Conservation (phyloP, 2,329 filamentous ascomycete genomes). For the Dothiorella sarmentorum region DNA sequence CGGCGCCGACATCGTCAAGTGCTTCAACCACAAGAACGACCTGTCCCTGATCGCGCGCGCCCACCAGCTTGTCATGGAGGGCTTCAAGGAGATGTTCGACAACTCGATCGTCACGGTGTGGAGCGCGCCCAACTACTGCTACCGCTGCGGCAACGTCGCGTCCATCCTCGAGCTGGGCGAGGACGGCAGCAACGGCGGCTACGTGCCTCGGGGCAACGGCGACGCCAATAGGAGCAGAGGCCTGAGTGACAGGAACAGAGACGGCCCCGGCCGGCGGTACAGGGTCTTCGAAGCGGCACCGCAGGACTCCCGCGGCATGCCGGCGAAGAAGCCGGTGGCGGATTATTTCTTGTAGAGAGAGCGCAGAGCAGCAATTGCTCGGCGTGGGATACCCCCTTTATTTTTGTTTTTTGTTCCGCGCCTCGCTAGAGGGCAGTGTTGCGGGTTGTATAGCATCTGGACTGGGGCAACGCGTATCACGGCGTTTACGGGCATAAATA, state of each 20-base stretch:
- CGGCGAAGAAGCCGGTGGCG: constrained; percentile 94
- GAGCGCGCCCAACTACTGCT: constrained; percentile 70
- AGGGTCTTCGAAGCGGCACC: constrained; percentile 94
- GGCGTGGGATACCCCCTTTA: constrained; percentile 7
- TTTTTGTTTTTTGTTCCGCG: not conserved
- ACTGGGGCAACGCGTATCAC: not conserved
- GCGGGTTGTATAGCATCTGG: constrained; percentile 6
- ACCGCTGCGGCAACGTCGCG: constrained; percentile 61
- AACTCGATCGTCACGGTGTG: constrained; percentile 96
- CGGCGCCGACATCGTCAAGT: constrained; percentile 90
- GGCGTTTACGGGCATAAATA: constrained; percentile 5
- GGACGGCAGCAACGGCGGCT: constrained; percentile 59
- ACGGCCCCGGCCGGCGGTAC: constrained; percentile 83
- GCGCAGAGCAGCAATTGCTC: not conserved
- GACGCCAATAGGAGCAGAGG: constrained; percentile 52
- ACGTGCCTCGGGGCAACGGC: constrained; percentile 59
- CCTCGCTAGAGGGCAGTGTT: constrained; percentile 1
- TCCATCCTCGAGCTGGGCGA: constrained; percentile 91
- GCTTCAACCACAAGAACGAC: constrained; percentile 93
- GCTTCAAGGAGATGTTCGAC: constrained; percentile 99
- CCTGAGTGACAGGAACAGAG: constrained; percentile 43
- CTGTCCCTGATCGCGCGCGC: constrained; percentile 88
- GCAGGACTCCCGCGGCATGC: constrained; percentile 95
- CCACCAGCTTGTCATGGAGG: constrained; percentile 98
- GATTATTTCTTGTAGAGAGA: constrained; percentile 77